Conservation (phyloP, 352 stramenopile genomes). For the Phytophthora citrophthora region DNA sequence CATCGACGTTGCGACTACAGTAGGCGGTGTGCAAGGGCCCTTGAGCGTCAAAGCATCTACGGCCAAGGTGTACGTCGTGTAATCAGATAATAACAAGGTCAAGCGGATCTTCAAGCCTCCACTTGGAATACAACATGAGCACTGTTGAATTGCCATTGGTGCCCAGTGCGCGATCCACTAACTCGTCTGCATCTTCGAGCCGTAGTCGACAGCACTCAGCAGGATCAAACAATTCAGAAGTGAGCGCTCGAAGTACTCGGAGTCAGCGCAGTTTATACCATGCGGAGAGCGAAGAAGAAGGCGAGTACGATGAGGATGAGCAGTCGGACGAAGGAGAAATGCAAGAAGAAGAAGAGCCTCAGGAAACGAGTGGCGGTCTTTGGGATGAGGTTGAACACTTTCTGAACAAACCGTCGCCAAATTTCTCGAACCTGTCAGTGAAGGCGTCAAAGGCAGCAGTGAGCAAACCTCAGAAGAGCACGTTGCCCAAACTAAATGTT, state of each 20-base stretch:
- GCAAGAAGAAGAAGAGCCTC: conserved; percentile 41
- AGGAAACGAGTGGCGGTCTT: conserved; percentile 50
- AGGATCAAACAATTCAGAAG: conserved; percentile 43
- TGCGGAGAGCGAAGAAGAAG: conserved; percentile 17
- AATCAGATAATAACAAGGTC: conserved; percentile 29
- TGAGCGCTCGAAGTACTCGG: conserved; percentile 38
- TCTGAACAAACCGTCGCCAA: conserved; percentile 73
- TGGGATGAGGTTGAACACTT: conserved; percentile 84
- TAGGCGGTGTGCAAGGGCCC: too few species aligned
- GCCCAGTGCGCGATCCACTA: conserved; percentile 44
- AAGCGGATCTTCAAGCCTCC: not conserved
- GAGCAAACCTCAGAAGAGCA: conserved; percentile 40
- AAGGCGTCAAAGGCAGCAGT: conserved; percentile 39
- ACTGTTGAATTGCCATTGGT: conserved; percentile 62
- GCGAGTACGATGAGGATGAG: conserved; percentile 7
- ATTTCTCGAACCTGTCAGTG: conserved; percentile 41
- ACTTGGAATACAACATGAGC: conserved; percentile 40
- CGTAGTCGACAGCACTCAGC: conserved; percentile 53
- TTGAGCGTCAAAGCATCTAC: too few species aligned
- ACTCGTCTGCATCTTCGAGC: conserved; percentile 48
- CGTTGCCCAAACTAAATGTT: conserved; percentile 49
- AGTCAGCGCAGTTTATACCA: conserved; percentile 36
- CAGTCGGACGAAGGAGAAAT: conserved; percentile 14
- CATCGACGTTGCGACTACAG: too few species aligned
- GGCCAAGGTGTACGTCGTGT: not conserved